A percentile compares a stretch with the other conserved stretches of the same genome.
These are phyloP conservation scores for Lasiodiplodia sp. DNA, from an alignment of 2,329 filamentous ascomycete genomes.

Conservation along the genomic window DNA sequence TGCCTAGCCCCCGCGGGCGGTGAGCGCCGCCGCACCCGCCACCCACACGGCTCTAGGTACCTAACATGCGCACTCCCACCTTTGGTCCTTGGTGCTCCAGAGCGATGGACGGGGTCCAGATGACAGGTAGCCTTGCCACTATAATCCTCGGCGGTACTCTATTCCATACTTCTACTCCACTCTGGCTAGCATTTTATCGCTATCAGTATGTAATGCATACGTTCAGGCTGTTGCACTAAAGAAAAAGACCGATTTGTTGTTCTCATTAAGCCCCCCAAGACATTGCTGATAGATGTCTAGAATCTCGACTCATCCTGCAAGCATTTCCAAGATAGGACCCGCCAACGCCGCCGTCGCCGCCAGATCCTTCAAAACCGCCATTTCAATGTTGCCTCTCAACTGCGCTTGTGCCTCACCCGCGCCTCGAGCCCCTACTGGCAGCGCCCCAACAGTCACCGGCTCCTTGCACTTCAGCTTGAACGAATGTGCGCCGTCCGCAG, in stretches of 20 bases:
- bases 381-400: not conserved
- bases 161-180: too few relatives aligned
- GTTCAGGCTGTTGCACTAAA: too few relatives aligned
- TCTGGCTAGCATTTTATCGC: too few relatives aligned
- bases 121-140: too few relatives aligned
- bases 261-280: not conserved
- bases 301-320: not conserved
- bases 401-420: not conserved
- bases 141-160: too few relatives aligned
- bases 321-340: not conserved
- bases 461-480: conserved; percentile 1
- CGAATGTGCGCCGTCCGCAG: conserved; percentile 1
- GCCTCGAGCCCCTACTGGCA: not conserved
- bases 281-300: not conserved
- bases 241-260: not conserved
- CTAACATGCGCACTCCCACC: too few relatives aligned
- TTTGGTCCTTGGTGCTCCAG: too few relatives aligned
- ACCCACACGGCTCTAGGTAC: too few relatives aligned
- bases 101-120: too few relatives aligned
- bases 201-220: too few relatives aligned
- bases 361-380: not conserved
- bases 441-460: not conserved
- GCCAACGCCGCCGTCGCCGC: not conserved
- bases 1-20: conserved; percentile 9
- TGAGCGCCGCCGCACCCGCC: not conserved